Evolutionary conservation across 345 rosid genomes (phyloP), one percentile per base, ranked within the genome.

Genomic region (Brassica nigra): DNA sequence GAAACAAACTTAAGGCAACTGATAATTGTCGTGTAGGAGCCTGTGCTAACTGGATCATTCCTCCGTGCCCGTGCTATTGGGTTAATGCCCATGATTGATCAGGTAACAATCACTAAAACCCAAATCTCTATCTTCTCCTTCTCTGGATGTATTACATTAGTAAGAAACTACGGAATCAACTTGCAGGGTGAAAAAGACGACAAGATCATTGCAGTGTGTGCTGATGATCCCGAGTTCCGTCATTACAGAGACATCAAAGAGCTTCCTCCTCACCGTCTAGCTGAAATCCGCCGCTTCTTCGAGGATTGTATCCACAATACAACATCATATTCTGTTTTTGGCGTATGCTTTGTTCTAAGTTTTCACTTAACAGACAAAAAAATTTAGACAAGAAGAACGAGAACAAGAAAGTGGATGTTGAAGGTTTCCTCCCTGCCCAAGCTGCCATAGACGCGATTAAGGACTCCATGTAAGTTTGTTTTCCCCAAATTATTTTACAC

Each of bases 21-120:
- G 30, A 18, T 80, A 34, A 78, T 54, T 36, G 44, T 42, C 31
- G 16, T 54, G 33, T 69, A 95, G 98, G 99, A 95, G 86, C 99
- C 96, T 58, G 91, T 95, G 81, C 81, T 90, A 68, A 92, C 98
- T 23, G 99, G 98, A 77, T 78, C 93, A 18, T 95, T 90, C 88
- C 97, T 95, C 52, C 97, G 97, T 77, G 94, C 97, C 27, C 97
- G 97, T 82, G 98, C 99, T 70, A 91, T 95, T 81, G 99, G 99
- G 28, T 76, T 95, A 80, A 95, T 95, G 99, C 99, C 97, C 37
- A 90, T 95, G 99, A 84, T 95, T 73, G 99, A 95, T 80, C 99
- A 95, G 92, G 99, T 90, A 71, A 82, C 29, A 44, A 16, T 31
- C 72, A 47, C 30, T 11, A 4, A 4, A 18, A 52, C 64, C 70